Percentiles rank a stretch among this genome's conserved stretches.
phyloP scores from a whole-genome alignment of 164 flowering plant species.

The Sextonia rubra region DNA sequence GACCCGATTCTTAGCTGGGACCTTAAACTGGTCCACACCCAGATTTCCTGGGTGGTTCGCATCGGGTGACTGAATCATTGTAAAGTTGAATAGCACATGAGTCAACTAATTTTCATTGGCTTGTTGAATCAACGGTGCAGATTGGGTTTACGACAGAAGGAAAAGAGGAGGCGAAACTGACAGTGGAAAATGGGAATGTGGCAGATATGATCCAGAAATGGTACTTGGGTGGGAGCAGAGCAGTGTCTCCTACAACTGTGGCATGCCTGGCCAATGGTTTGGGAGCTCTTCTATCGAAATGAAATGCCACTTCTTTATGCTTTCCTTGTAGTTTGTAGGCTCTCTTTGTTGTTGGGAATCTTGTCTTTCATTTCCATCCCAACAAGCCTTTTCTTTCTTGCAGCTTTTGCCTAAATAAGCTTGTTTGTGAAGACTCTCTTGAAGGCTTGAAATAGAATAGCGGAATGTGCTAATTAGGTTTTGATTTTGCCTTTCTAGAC shows the following conservation, averaged over 20 bases:
- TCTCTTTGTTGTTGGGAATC: not conserved
- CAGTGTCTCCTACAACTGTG: constrained; percentile 68
- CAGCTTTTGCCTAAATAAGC: not conserved
- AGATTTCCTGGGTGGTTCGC: too few relatives aligned
- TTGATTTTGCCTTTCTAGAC: not conserved
- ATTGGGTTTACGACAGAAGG: constrained; percentile 51
- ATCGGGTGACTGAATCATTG: too few relatives aligned
- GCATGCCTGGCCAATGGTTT: constrained; percentile 53
- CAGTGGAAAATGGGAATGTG: constrained; percentile 76
- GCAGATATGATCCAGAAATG: constrained; percentile 76
- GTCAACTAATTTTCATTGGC: not conserved
- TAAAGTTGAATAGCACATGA: too few relatives aligned
- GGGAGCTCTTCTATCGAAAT: constrained; percentile 40
- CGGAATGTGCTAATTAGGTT: not conserved
- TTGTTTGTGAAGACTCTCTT: constrained; percentile 1
- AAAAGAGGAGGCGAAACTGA: constrained; percentile 61
- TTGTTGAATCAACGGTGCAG: constrained; percentile 27
- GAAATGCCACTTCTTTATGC: not conserved
- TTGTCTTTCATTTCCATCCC: not conserved
- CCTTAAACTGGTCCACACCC: too few relatives aligned
- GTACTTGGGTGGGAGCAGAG: constrained; percentile 87
- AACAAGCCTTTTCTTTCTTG: not conserved
- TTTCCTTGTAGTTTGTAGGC: not conserved
- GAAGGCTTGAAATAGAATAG: not conserved
- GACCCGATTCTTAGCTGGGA: too few relatives aligned